Percentiles rank a stretch among this genome's conserved stretches.
These are phyloP conservation scores for Strobilomyces echinocephalus DNA, from an alignment of 768 basidiomycete genomes.

Conservation along the genomic window DNA sequence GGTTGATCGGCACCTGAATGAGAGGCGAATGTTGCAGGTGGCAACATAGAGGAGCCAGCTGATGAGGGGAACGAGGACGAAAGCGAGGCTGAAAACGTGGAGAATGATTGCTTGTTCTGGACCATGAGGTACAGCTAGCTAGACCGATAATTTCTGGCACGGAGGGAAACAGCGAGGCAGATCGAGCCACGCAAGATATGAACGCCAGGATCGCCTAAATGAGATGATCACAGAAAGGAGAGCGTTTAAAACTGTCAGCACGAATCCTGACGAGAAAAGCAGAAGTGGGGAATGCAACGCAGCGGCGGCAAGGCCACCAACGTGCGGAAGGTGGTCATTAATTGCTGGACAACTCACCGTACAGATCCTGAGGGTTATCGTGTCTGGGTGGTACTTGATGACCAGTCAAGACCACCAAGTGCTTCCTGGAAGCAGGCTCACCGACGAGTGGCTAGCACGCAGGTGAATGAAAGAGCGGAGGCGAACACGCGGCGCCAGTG, in stretches of 20 bases:
- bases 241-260: slow-evolving; percentile 14
- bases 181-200: slow-evolving; percentile 25
- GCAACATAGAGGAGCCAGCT: slow-evolving; percentile 37
- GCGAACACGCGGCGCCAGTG: slow-evolving; percentile 12
- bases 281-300: slow-evolving; percentile 20
- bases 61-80: slow-evolving; percentile 45
- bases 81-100: slow-evolving; percentile 38
- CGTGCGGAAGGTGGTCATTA: slow-evolving; percentile 8
- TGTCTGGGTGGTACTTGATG: slow-evolving; percentile 8
- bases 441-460: slow-evolving; percentile 2
- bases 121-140: slow-evolving; percentile 24
- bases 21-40: slow-evolving; percentile 33
- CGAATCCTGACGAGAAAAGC: slow-evolving; percentile 7
- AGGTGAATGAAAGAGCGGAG: slow-evolving; percentile 11
- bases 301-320: slow-evolving; percentile 23
- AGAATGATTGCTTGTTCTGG: slow-evolving; percentile 36
- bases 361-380: slow-evolving; percentile 13
- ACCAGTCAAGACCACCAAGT: slow-evolving; percentile 27
- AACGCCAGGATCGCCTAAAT: slow-evolving; percentile 24
- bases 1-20: slow-evolving; percentile 42
- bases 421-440: slow-evolving; percentile 1
- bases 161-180: slow-evolving; percentile 12
- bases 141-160: slow-evolving; percentile 18
- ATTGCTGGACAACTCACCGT: slow-evolving; percentile 22
- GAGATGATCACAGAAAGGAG: slow-evolving; percentile 24